phyloP scores from a whole-genome alignment of 192 early-diverging fungal genomes.

The Coemansia sp. region DNA sequence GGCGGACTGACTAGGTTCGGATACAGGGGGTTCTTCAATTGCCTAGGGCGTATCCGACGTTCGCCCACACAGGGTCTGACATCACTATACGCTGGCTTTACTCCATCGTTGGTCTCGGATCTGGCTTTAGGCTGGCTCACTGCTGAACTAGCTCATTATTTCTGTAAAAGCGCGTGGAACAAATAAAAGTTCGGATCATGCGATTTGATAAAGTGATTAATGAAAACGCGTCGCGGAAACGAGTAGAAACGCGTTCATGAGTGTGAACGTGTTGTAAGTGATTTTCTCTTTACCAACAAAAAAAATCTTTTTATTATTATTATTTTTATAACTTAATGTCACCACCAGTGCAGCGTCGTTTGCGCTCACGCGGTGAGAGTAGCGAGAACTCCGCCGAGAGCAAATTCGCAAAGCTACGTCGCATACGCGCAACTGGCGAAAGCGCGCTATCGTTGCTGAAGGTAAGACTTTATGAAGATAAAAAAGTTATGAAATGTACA shows the following conservation, averaged over 20 bases:
- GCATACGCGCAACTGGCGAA: conserved; percentile 46
- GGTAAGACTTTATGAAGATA: neutral
- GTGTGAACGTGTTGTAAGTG: neutral
- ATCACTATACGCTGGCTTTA: conserved; percentile 32
- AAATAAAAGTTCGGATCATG: neutral
- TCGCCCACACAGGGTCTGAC: neutral
- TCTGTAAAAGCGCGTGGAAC: conserved; percentile 34
- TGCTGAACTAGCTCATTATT: conserved; percentile 31
- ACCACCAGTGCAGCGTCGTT: conserved; percentile 25
- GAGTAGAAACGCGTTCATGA: neutral
- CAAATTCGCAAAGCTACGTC: conserved; percentile 46
- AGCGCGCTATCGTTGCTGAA: conserved; percentile 23
- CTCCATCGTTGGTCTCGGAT: conserved; percentile 17
- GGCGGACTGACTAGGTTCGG: conserved; percentile 24
- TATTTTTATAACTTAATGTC: conserved; percentile 16
- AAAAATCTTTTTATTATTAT: neutral
- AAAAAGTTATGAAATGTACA: neutral
- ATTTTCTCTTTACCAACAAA: neutral
- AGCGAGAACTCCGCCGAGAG: conserved; percentile 16
- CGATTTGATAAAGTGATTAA: neutral
- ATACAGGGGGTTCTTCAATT: conserved; percentile 37
- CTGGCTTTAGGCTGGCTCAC: conserved; percentile 26
- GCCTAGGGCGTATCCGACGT: conserved; percentile 9
- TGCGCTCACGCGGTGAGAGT: conserved; percentile 28
- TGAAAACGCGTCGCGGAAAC: conserved; percentile 12